Evolutionary conservation across 129 eudicot species (phyloP).

Genomic region (Tagetes patula): DNA sequence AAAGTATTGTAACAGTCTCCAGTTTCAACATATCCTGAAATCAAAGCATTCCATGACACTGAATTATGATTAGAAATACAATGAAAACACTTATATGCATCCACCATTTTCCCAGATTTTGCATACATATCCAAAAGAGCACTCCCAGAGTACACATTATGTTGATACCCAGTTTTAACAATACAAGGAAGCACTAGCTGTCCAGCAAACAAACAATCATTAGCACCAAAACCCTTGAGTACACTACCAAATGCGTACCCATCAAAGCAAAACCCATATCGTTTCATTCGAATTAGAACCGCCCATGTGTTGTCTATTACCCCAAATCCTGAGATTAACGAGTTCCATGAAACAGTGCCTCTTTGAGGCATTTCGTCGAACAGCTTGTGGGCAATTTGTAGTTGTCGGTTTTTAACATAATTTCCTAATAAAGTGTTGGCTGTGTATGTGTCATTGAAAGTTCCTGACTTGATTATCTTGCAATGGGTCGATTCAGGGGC

Average conservation of each 20-base stretch:
- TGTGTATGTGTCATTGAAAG: conserved; percentile 48
- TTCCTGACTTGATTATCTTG: conserved; percentile 49
- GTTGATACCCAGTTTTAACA: conserved; percentile 53
- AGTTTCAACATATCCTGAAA: conserved; percentile 62
- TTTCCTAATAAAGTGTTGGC: conserved; percentile 55
- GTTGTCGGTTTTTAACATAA: conserved; percentile 51
- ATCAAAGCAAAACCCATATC: conserved; percentile 46
- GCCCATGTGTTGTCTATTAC: conserved; percentile 49
- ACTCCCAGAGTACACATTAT: conserved; percentile 69
- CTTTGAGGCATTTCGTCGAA: conserved; percentile 77
- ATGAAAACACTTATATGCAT: conserved; percentile 60
- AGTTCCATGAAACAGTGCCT: conserved; percentile 83
- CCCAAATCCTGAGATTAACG: conserved; percentile 62
- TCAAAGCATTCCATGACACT: conserved; percentile 83
- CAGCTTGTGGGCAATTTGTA: conserved; percentile 54
- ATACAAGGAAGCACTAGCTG: conserved; percentile 59
- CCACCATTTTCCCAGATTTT: conserved; percentile 63
- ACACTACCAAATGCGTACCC: conserved; percentile 76
- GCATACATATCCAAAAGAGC: conserved; percentile 92
- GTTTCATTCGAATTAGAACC: conserved; percentile 59
- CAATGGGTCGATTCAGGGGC: conserved; percentile 47
- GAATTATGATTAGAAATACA: conserved; percentile 52
- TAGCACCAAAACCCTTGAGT: conserved; percentile 66
- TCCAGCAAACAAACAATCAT: conserved; percentile 46
- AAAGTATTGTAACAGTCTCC: conserved; percentile 41